Base-by-base conservation (phyloP, 2,329 filamentous ascomycete species). In the Nannizzia gypsea region DNA sequence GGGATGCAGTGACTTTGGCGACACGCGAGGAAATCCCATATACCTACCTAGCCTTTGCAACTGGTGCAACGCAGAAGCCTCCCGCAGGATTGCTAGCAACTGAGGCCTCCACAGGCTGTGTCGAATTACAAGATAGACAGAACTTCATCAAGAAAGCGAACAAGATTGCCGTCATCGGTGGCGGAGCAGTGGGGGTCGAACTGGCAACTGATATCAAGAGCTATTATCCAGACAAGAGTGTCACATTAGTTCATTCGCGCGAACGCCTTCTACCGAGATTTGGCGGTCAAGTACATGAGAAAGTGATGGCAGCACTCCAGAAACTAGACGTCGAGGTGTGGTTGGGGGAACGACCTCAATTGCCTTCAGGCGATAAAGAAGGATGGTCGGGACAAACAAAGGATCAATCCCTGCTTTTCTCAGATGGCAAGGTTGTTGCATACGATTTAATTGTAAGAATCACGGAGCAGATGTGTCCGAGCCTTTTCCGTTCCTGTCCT, bases 181-280 rank as follows among this genome's bases (percentile, higher is more conserved):
- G 48, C 1, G 60, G 87, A 56, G 89, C 88, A 5, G 88, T 91
- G 1, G 89, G 89, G 6, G 84, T 91, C 59, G 88, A 92, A 70
- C 90, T 92, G 80, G 87, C 89, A 0, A 83, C 86, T 1, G 88
- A 93, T 73, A 76, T 91, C 59, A 91, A 90, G 72, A 71, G 81
- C 52, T 75, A 84, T 24, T 79, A 85, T 62, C 87, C 89, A 0
- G 67, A 80, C 9, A 75, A 83, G 59, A 80, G 80, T 44, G 84
- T 92, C n/a, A 88, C 83, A 0, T 80, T 93, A 1, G 81, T 89
- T 3, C 89, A 92, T 70, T 90, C 88, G 3, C 79, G 87, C 20
- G 76, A 80, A 26, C 82, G 82, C 66, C 80, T 92, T 1, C 78
- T 57, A 3, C 24, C 4, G 22, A 26, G 59, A 26, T 69, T 68